A percentile compares a stretch with the other conserved stretches of the same genome.
phyloP scores from a whole-genome alignment of 176 grass and related monocot genomes.

The Melocanna baccifera region DNA sequence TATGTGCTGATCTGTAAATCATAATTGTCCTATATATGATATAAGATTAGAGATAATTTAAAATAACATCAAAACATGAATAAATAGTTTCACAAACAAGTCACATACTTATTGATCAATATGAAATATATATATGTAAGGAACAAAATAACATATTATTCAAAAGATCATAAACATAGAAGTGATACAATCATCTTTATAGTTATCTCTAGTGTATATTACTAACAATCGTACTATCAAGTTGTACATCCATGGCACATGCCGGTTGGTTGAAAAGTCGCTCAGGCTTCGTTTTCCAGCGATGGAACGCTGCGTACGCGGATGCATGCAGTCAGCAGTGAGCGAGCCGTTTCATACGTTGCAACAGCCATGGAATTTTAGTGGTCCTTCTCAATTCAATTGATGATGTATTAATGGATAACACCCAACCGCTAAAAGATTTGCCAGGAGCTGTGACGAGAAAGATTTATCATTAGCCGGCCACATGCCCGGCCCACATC shows the following conservation, averaged over 20 bases:
- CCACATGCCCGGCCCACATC: neutral
- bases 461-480: neutral
- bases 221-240: no score
- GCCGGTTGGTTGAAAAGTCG: neutral
- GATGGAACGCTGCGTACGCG: neutral
- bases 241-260: neutral
- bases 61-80: no score
- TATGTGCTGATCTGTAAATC: no score
- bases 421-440: neutral
- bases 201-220: no score
- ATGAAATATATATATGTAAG: no score
- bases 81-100: no score
- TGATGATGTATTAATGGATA: neutral
- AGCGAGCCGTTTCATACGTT: neutral
- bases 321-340: neutral
- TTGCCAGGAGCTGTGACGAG: neutral
- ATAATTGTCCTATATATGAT: no score
- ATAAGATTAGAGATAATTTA: no score
- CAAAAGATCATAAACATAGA: no score
- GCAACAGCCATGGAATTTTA: neutral
- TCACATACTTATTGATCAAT: no score
- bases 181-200: no score
- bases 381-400: neutral
- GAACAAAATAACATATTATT: no score
- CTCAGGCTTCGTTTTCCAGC: slow-evolving; percentile 16